Base-by-base conservation (phyloP, 352 stramenopile species). In the Aphanomyces cochlioides region DNA sequence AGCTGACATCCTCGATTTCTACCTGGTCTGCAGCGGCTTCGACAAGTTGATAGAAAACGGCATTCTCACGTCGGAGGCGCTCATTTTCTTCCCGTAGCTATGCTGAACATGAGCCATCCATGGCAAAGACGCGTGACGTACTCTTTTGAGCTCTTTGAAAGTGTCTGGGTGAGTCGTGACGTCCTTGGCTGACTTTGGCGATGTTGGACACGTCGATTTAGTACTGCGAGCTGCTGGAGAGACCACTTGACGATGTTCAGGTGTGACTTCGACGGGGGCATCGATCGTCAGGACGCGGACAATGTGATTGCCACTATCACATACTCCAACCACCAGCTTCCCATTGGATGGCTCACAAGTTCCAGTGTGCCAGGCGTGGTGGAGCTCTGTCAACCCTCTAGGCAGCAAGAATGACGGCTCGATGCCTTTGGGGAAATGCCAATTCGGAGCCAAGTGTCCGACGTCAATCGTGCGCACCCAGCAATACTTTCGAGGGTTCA, bases 381-480 rank as follows among this genome's bases (percentile, higher is more conserved):
- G 57, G n/a, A 66, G 57, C 40, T n/a, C 21, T 10, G 38, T n/a
- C 8, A 67, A 7, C 41, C 59, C 59, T 56, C 56, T 67, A 4
- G 59, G 59, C 10, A 67, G 41, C 39, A 67, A 36, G 19, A 67
- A 67, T 6, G 59, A 40, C 39, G 59, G 59, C 28, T 67, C 59
- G 40, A 56, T n/a, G 39, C 59, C 59, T 38, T 40, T 54, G 0
- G 59, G 21, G 28, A 67, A 67, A 21, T 15, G 19, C 41, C 41
- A 54, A 36, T 34, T 67, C 1, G 59, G 59, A 41, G 59, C 59
- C 8, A 36, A 39, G 7, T 47, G 39, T 8, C 67, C 73, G 19
- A 86, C 48, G 68, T 79, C 73, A 40, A 86, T 78, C n/a, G 79
- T 84, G 17, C 73, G 76, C 21, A 83, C 79, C 76, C 76, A 84